These are phyloP conservation scores for Ustilago xerochloae DNA, from an alignment of 1,284 basidiomycete genomes.

Conservation along the genomic window DNA sequence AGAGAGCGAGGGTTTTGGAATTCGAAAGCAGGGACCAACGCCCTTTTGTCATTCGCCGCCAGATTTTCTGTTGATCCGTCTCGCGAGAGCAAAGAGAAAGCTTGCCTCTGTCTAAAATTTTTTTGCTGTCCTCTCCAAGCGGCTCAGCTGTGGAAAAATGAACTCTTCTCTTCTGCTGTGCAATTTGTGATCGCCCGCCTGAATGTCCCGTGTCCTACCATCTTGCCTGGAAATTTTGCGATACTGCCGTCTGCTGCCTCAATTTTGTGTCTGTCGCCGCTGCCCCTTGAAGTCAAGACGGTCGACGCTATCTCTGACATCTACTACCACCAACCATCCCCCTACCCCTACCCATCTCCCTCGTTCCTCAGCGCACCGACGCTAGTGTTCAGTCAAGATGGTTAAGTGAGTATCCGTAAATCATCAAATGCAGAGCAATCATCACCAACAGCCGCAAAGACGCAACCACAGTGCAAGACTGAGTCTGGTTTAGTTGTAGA, in stretches of 20 bases:
- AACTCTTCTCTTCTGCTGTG: background rate
- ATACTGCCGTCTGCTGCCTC: constrained; percentile 5
- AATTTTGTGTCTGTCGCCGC: constrained; percentile 1
- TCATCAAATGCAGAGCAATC: background rate
- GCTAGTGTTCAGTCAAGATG: constrained; percentile 56
- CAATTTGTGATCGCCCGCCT: background rate
- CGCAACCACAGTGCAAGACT: too few species aligned
- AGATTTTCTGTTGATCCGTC: background rate
- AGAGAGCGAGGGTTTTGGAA: background rate
- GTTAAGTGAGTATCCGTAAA: constrained; percentile 49
- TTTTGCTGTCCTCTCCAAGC: background rate
- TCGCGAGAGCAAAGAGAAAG: too few species aligned
- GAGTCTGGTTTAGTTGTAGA: too few species aligned
- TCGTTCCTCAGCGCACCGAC: constrained; percentile 41
- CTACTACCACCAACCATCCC: constrained; percentile 25
- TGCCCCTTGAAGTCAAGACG: constrained; percentile 13
- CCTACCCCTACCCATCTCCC: constrained; percentile 38
- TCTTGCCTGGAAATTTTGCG: background rate
- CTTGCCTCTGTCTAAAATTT: background rate
- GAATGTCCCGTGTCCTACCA: constrained; percentile 19
- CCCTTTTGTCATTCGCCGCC: constrained; percentile 1
- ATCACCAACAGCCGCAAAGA: constrained; percentile 3
- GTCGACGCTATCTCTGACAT: constrained; percentile 9
- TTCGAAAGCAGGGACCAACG: constrained; percentile 1
- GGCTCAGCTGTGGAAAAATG: background rate